Percentiles rank a stretch among this genome's conserved stretches.
Conservation (phyloP, 2,329 filamentous ascomycete genomes). For the Lasiodiplodia hormozganensis region DNA sequence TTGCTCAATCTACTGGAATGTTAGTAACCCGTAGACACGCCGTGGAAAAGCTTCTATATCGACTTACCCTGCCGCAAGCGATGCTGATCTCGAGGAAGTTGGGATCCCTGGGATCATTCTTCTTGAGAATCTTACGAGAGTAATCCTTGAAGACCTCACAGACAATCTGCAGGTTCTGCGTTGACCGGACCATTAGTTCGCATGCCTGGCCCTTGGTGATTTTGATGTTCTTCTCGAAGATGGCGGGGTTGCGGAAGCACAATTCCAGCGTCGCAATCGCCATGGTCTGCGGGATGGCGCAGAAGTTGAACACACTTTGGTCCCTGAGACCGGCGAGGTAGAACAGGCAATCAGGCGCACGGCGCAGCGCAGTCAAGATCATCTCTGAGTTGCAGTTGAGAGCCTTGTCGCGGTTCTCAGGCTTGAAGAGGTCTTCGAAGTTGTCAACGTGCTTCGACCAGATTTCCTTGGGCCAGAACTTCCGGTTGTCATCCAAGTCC, state of each 20-base stretch:
- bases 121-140: conserved; percentile 81
- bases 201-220: conserved; percentile 96
- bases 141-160: conserved; percentile 84
- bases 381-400: conserved; percentile 90
- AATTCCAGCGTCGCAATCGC: conserved; percentile 93
- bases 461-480: conserved; percentile 95
- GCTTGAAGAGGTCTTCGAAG: conserved; percentile 89
- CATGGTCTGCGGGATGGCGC: conserved; percentile 96
- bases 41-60: conserved; percentile 6
- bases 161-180: conserved; percentile 83
- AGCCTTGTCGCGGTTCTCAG: conserved; percentile 76
- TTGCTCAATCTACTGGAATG: conserved; percentile 75
- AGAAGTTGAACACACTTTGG: conserved; percentile 99
- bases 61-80: conserved; percentile 79
- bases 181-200: conserved; percentile 87
- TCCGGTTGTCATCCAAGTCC: conserved; percentile 83
- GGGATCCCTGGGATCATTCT: conserved; percentile 92
- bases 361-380: conserved; percentile 86
- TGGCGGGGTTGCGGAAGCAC: conserved; percentile 86
- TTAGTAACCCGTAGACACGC: conserved; percentile 28
- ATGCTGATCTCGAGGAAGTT: conserved; percentile 92
- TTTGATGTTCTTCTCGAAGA: conserved; percentile 90
- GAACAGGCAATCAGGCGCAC: conserved; percentile 93
- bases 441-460: conserved; percentile 94
- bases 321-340: conserved; percentile 95